Base-by-base conservation (phyloP, 164 flowering plant species). In the Macadamia integrifolia region DNA sequence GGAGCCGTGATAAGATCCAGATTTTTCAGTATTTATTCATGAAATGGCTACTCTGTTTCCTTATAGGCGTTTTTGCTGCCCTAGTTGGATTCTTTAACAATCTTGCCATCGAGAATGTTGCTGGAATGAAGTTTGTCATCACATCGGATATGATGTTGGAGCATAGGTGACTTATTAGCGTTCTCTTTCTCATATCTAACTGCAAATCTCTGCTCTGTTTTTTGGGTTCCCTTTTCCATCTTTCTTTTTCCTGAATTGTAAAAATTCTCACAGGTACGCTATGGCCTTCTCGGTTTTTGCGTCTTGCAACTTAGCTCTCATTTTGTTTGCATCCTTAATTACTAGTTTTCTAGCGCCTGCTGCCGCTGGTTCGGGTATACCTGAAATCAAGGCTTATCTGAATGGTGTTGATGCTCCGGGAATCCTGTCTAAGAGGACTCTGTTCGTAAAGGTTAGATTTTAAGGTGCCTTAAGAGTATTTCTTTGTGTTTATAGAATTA, bases 311-410 rank as follows among this genome's bases (percentile, higher is more conserved):
- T 75, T 88, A 18, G 81, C 67, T 59, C 80, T 88, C 28, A 86
- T 86, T 10, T 75, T 88, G 40, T 81, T 86, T 57, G 85, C 92
- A 6, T 63, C 84, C 11, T 9, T 77, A 28, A 73, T 86, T 64
- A 84, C 90, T 44, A 77, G 83, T 30, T 77, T 71, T 48, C 32
- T 86, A 59, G 75, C 90, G 0, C 90, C 92, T 7, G 83, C 71
- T n/a, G 88, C 92, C 12, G 83, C 90, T 69, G 92, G 92, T 30
- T 86, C 92, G 0, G 92, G 92, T 46, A 82, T 88, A 60, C 90
- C 92, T 10, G 92, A 88, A 79, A 86, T 88, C 29, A 88, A 88
- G 80, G 92, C 92, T 46, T 88, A 88, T 72, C 42, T 88, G 79
- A 88, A 88, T 71, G 92, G 92, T 15, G 90, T 88, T 17, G 92